Evolutionary conservation across 768 basidiomycete species (phyloP).

Genomic region (Paxillus involutus): DNA sequence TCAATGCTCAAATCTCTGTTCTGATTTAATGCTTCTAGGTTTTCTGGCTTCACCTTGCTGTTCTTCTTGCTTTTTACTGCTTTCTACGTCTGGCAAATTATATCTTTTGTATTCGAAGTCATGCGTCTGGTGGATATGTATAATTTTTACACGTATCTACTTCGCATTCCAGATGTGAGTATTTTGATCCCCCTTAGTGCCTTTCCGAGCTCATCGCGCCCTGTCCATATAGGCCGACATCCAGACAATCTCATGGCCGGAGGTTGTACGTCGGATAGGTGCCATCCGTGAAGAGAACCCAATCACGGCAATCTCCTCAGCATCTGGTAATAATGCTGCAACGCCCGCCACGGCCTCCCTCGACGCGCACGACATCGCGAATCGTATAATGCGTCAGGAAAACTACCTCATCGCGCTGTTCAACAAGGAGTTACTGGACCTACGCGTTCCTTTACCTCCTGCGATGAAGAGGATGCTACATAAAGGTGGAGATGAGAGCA

Average conservation of each 20-base stretch:
- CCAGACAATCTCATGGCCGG: constrained; percentile 96
- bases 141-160: constrained; percentile 90
- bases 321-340: constrained; percentile 46
- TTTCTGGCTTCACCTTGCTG: constrained; percentile 81
- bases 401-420: constrained; percentile 98
- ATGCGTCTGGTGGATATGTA: constrained; percentile 91
- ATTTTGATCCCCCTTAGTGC: neutral
- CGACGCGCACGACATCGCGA: constrained; percentile 97
- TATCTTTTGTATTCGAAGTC: constrained; percentile 73
- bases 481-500: constrained; percentile 50
- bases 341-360: constrained; percentile 80
- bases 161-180: constrained; percentile 91
- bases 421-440: constrained; percentile 93
- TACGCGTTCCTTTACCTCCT: constrained; percentile 76
- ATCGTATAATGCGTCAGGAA: constrained; percentile 96
- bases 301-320: constrained; percentile 80
- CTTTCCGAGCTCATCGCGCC: constrained; percentile 12
- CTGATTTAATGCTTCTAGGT: constrained; percentile 44
- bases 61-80: constrained; percentile 83
- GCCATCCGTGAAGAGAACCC: constrained; percentile 93
- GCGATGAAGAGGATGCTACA: constrained; percentile 50
- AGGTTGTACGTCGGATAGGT: constrained; percentile 87
- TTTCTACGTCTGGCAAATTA: constrained; percentile 88
- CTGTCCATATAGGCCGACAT: constrained; percentile 82
- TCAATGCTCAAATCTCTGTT: neutral